Base-by-base conservation (phyloP, 768 basidiomycete species). In the Hygrocybe punicea region DNA sequence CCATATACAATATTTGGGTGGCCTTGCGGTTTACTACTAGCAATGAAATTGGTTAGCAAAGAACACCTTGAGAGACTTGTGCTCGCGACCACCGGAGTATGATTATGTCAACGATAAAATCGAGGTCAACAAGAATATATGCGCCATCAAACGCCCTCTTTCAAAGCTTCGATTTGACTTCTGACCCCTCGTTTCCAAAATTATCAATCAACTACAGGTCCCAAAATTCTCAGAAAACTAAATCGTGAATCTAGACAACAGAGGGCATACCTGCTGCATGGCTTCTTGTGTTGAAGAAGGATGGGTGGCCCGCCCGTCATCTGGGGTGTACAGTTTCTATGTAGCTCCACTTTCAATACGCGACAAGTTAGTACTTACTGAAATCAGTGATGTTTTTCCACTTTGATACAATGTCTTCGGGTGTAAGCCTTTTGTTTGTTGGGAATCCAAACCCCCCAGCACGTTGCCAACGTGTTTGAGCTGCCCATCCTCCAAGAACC, bases 391-490 rank as follows among this genome's bases (percentile, higher is more conserved):
- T 89, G 51, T 76, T 71, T 45, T 80, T 77, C 95, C 94, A 98
- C 65, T 93, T 88, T 23, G 78, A 70, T 13, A 86, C 67, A 49
- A 98, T 78, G 55, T 87, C 84, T 71, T 98, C 97, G 0, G 93
- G 90, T 7, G 84, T 85, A 60, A 89, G 80, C 3, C 80, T 77
- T 57, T 79, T 80, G 67, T 86, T 86, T 35, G 87, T 81, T 4
- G 93, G 88, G 84, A 98, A 98, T 6, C 89, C 87, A 65, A 87
- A 75, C 9, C 95, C 97, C 1, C 87, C 89, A 8, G 92, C 78
- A 13, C 93, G 84, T 70, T 98, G 90, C 95, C 96, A 99, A 56
- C 96, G 81, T 33, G 90, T 87, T 70, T 94, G 85, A 1, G 91
- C 91, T 3, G 89, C 88, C 91, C 93, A 98, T 0, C 96, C 97